phyloP scores from a whole-genome alignment of 257 asterid genomes.

The Lavandula angustifolia region DNA sequence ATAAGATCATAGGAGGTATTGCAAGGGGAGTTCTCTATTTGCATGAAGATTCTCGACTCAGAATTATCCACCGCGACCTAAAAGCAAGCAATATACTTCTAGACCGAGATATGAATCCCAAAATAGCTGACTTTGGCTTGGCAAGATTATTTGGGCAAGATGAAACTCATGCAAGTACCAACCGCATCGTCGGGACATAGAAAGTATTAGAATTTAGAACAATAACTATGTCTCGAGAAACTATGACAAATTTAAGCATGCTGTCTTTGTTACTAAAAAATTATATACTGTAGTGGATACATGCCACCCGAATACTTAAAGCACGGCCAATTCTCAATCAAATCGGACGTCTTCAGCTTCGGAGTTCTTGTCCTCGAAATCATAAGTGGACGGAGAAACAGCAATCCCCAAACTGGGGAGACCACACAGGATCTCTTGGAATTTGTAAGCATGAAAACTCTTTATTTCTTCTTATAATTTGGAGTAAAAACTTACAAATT shows the following conservation, averaged over 20 bases:
- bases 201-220: conserved; percentile 27
- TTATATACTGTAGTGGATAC: conserved; percentile 41
- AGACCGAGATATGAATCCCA: conserved; percentile 21
- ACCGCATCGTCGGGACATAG: conserved; percentile 50
- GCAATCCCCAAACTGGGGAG: conserved; percentile 18
- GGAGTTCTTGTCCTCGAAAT: conserved; percentile 58
- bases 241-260: neutral
- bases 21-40: conserved; percentile 26
- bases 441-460: conserved; percentile 34
- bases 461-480: neutral
- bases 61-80: conserved; percentile 27
- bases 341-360: conserved; percentile 53
- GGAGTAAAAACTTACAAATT: neutral
- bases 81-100: conserved; percentile 28
- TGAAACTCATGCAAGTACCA: conserved; percentile 44
- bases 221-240: too few species aligned
- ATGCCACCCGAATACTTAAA: conserved; percentile 51
- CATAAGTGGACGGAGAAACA: conserved; percentile 38
- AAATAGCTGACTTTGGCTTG: conserved; percentile 40
- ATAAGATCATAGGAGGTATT: conserved; percentile 28
- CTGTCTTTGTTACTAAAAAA: neutral
- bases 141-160: conserved; percentile 36
- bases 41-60: conserved; percentile 26
- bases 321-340: conserved; percentile 42
- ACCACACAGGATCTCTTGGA: conserved; percentile 34